A percentile compares a stretch with the other conserved stretches of the same genome.
phyloP scores from a whole-genome alignment of 2,329 filamentous ascomycete species.

The Aureobasidium leucospermi region DNA sequence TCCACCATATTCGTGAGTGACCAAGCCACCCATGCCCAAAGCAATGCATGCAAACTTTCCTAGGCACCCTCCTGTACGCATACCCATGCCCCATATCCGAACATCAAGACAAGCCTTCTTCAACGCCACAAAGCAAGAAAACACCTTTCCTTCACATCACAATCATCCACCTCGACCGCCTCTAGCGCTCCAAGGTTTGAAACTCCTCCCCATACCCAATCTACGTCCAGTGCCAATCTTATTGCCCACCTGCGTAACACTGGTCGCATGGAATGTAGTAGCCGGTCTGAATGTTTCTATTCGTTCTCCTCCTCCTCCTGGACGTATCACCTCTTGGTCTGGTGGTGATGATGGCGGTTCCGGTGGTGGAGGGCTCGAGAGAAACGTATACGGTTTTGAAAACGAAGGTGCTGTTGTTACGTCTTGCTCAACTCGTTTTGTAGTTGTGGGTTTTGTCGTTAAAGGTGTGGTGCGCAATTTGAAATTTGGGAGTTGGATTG shows the following conservation, averaged over 20 bases:
- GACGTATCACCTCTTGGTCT: constrained; percentile 17
- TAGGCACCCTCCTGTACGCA: too few species aligned
- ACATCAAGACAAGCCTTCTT: too few species aligned
- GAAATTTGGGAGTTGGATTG: constrained; percentile 15
- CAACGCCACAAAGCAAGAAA: too few species aligned
- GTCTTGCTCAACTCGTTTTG: neutral
- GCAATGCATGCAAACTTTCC: too few species aligned
- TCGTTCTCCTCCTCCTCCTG: neutral
- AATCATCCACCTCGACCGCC: constrained; percentile 12
- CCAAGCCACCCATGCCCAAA: too few species aligned
- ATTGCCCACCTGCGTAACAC: constrained; percentile 28
- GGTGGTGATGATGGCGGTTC: constrained; percentile 16
- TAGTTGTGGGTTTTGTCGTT: constrained; percentile 22
- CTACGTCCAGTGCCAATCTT: constrained; percentile 29
- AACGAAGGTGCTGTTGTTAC: constrained; percentile 16
- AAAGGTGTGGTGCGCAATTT: constrained; percentile 28
- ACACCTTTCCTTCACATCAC: neutral
- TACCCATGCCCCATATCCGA: too few species aligned
- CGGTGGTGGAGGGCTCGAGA: constrained; percentile 36
- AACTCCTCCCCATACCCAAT: constrained; percentile 42
- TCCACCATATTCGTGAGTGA: too few species aligned
- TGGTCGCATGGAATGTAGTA: constrained; percentile 38
- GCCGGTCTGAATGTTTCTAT: constrained; percentile 28
- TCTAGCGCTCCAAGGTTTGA: constrained; percentile 42
- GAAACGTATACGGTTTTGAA: constrained; percentile 41